Percentiles rank a stretch among this genome's conserved stretches.
Conservation (phyloP, 1,284 basidiomycete species). For the Ceratobasidium sp. region DNA sequence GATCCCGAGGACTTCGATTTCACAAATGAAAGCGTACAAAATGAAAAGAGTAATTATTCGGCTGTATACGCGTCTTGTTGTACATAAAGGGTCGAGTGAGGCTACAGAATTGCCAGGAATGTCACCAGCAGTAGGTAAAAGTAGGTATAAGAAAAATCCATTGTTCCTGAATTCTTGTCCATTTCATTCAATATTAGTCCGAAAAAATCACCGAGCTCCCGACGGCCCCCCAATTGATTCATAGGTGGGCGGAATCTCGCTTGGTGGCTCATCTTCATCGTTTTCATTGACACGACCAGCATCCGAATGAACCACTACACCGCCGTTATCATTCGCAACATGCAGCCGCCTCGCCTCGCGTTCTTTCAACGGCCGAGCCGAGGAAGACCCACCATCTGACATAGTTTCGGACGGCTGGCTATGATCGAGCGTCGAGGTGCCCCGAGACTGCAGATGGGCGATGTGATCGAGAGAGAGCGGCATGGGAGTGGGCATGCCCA, state of each 20-base stretch:
- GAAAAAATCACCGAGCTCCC: slow-evolving; percentile 25
- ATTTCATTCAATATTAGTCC: background rate
- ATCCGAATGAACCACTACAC: slow-evolving; percentile 42
- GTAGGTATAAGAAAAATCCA: background rate
- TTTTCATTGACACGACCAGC: slow-evolving; percentile 40
- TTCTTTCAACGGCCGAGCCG: slow-evolving; percentile 25
- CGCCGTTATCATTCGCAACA: slow-evolving; percentile 33
- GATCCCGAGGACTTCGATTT: background rate
- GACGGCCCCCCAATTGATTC: slow-evolving; percentile 42
- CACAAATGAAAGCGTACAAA: background rate
- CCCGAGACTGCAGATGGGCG: slow-evolving; percentile 27
- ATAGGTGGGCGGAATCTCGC: slow-evolving; percentile 44
- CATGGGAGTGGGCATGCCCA: slow-evolving; percentile 35
- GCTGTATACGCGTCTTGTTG: background rate
- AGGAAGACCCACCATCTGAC: slow-evolving; percentile 31
- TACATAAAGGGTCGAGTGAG: background rate
- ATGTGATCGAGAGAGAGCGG: slow-evolving; percentile 31
- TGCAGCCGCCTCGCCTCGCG: slow-evolving; percentile 39
- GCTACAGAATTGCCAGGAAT: background rate
- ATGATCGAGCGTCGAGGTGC: slow-evolving; percentile 24
- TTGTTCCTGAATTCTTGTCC: background rate
- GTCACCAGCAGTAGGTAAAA: background rate
- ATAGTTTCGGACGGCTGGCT: slow-evolving; percentile 10
- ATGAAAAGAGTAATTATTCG: background rate
- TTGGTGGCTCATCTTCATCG: slow-evolving; percentile 12